Evolutionary conservation across 192 early-diverging fungal species (phyloP).

Genomic region (Coemansia sp.): DNA sequence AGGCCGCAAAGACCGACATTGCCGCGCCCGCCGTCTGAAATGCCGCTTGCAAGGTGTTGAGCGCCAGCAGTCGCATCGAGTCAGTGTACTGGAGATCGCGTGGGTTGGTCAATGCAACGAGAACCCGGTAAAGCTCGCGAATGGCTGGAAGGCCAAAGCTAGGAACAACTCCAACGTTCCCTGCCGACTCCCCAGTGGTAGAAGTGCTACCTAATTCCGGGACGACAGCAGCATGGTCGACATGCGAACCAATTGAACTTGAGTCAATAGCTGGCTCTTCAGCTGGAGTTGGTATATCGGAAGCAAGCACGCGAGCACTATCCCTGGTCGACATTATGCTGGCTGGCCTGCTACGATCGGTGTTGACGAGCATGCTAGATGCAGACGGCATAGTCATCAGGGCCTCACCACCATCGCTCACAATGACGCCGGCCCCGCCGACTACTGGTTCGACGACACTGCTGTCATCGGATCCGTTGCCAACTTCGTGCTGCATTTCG

Average conservation of each 20-base stretch:
- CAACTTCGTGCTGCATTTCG: slow-evolving; percentile 18
- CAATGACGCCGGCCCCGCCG: not conserved
- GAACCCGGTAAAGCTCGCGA: slow-evolving; percentile 85
- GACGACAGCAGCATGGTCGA: not conserved
- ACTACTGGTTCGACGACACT: not conserved
- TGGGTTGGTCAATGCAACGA: slow-evolving; percentile 89
- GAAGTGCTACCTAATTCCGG: not conserved
- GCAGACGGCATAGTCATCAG: slow-evolving; percentile 34
- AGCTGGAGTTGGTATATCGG: not conserved
- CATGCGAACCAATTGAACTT: not conserved
- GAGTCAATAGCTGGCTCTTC: not conserved
- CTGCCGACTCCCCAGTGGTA: not conserved
- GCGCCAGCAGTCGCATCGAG: slow-evolving; percentile 86
- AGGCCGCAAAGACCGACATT: slow-evolving; percentile 63
- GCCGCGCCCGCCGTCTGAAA: slow-evolving; percentile 84
- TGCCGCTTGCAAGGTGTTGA: slow-evolving; percentile 83
- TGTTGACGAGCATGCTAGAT: slow-evolving; percentile 41
- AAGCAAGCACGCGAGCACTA: not conserved
- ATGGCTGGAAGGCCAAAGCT: slow-evolving; percentile 79
- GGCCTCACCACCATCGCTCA: not conserved
- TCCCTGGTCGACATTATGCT: slow-evolving; percentile 7
- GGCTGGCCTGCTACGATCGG: slow-evolving; percentile 17
- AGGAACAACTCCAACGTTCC: not conserved
- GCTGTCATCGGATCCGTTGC: not conserved
- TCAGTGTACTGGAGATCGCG: slow-evolving; percentile 91